Evolutionary conservation across 805 yeast genomes (phyloP).

Genomic region (Lipomyces lipofer): DNA sequence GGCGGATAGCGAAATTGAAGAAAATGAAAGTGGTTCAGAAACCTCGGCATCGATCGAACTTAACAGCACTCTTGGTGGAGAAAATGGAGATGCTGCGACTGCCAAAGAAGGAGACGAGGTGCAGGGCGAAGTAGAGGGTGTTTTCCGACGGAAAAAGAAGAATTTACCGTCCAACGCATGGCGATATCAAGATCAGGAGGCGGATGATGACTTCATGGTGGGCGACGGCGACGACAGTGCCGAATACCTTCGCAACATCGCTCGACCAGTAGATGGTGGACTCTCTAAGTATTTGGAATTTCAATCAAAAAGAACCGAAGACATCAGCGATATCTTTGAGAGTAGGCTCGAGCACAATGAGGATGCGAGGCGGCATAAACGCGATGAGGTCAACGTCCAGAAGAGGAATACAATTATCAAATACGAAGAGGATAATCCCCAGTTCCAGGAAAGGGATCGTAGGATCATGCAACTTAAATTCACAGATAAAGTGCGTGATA

Average conservation of each 20-base stretch:
- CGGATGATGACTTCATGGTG: slow-evolving; percentile 12
- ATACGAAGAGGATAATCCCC: slow-evolving; percentile 20
- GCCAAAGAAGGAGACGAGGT: background rate
- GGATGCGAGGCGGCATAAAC: background rate
- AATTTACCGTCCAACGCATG: slow-evolving; percentile 28
- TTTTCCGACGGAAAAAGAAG: slow-evolving; percentile 8
- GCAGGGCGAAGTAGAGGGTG: background rate
- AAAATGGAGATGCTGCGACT: background rate
- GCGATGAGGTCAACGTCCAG: background rate
- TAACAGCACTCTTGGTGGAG: background rate
- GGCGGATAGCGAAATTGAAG: slow-evolving; percentile 1
- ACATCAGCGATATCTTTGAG: slow-evolving; percentile 20
- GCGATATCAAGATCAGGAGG: slow-evolving; percentile 26
- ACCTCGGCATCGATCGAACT: slow-evolving; percentile 2
- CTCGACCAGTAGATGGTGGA: slow-evolving; percentile 14
- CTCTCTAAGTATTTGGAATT: slow-evolving; percentile 23
- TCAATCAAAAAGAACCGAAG: slow-evolving; percentile 1
- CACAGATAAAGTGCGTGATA: slow-evolving; percentile 19
- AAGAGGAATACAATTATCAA: slow-evolving; percentile 4
- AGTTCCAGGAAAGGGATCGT: slow-evolving; percentile 17
- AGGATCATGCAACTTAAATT: slow-evolving; percentile 20
- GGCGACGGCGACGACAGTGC: slow-evolving; percentile 7
- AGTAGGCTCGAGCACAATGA: slow-evolving; percentile 12
- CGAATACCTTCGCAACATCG: slow-evolving; percentile 9
- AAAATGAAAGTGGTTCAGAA: background rate